Base-by-base conservation (phyloP, 371 early-diverging fungal species). In the Syncephalis plumigaleata region DNA sequence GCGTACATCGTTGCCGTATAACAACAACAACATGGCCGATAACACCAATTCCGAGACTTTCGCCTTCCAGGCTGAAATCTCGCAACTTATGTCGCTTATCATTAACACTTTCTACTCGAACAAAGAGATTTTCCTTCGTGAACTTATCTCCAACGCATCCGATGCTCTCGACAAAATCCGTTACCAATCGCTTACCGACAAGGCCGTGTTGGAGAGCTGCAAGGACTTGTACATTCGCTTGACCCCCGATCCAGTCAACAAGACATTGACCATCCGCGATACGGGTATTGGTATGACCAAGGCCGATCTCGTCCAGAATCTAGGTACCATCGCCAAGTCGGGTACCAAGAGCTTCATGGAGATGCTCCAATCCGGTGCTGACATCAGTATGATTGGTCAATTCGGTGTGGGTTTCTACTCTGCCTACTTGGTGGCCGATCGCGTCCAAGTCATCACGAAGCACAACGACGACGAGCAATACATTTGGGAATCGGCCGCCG, bases 331-430 rank as follows among this genome's bases (percentile, higher is more conserved):
- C 54, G 93, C 97, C 63, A 83, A 84, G 67, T 88, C 88, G 52
- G 95, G 94, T 39, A 96, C 94, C 63, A 87, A 87, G 72, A 78
- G 83, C 46, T 92, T 91, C 65, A 88, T 87, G 83, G 91, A 91
- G 74, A 79, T 77, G 23, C 70, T 77, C 44, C 69, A 68, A 61
- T 65, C 68, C 53, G 81, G 82, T 57, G 86, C 81, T 48, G 85
- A 87, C 61, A 83, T 80, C 52, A 77, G 81, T 57, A 80, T 96
- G 79, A 96, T 96, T 66, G 97, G 95, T 55, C 97, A 95, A 69
- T 96, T 96, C 68, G 97, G 97, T 81, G 88, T 96, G 52, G 97
- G 97, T 64, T 94, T 96, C 85, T 96, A 94, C 81, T 88, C 92
- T 45, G 86, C 90, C 47, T 96, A 91, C 75, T 72, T 96, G 45